Percentiles rank a stretch among this genome's conserved stretches.
Evolutionary conservation across 140 eudicot genomes (phyloP).

Genomic region (Flaveria floridana): DNA sequence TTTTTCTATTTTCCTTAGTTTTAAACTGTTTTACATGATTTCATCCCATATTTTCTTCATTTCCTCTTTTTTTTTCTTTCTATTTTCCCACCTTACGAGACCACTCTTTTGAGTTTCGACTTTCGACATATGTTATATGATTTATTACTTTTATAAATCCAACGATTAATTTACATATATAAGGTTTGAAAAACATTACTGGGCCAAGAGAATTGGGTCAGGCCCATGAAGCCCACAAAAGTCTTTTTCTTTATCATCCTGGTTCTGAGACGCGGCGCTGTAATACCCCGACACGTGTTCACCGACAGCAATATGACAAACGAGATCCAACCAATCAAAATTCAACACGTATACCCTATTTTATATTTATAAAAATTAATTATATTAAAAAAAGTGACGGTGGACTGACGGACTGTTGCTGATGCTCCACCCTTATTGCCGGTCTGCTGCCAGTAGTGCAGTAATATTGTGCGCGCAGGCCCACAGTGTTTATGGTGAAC

Average conservation of each 20-base stretch:
- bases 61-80: no score
- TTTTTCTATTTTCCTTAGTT: no score
- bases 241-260: background rate
- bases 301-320: constrained; percentile 23
- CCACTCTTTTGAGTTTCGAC: no score
- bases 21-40: no score
- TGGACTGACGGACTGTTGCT: constrained; percentile 18
- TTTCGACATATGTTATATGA: no score
- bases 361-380: background rate
- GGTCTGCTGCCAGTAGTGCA: constrained; percentile 25
- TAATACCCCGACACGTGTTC: constrained; percentile 15
- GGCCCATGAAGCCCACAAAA: background rate
- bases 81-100: no score
- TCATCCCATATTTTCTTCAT: no score
- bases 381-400: constrained; percentile 11
- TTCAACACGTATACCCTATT: background rate
- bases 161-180: no score
- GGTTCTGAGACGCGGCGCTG: constrained; percentile 9
- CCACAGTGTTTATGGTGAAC: constrained; percentile 27
- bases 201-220: constrained; percentile 1
- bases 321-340: background rate
- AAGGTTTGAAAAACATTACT: no score
- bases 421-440: constrained; percentile 4
- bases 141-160: no score
- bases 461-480: constrained; percentile 16